Base-by-base conservation (phyloP, 176 grass and related monocot genomes). In the Avena atlantica region DNA sequence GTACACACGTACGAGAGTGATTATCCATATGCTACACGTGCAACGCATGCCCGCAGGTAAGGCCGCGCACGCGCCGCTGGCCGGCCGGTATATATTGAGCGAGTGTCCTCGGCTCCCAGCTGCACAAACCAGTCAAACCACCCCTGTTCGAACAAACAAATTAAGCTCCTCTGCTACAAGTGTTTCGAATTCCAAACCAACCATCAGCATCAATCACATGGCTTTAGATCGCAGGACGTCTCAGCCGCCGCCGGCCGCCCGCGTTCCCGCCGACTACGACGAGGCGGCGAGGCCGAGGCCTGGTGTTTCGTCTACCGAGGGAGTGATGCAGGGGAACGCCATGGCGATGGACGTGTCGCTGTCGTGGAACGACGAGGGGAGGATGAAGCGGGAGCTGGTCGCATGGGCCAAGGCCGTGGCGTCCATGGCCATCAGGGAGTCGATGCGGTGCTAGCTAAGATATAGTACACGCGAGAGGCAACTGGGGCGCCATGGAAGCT, bases 401-500 rank as follows among this genome's bases (percentile, higher is more conserved):
- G 90, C 90, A 9, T 97, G 94, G 92, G 94, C 94, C 34, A 94
- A 94, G 80, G 92, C 92, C 23, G 94, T 97, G 23, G 94, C 90
- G 3, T 89, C 88, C 88, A 92, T 94, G 83, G 94, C 85, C 70
- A 25, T 91, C 78, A 87, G 85, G 74, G 86, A 84, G 14, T 92
- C 80, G 1, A 57, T 79, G 80, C 80, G 63, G 13, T 64, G 74
- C 64, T 82, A 53, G 52, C 15, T 56, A 10, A 78, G 40, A 17
- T 29, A 7, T 8, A 42, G 49, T 16, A 55, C 24, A 51, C 74
- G 14, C 23, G 48, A 20, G 44, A 49, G 42, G 42, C 20, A 37
- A 71, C 10, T 8, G 15, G 7, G 49, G 40, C 40, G n/a, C 72
- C 21, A 52, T 75, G 72, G 21, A 9, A 15, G 25, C 11, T 47